Conservation (phyloP, 805 yeast species). For the Myxozyma vanderwaltii region DNA sequence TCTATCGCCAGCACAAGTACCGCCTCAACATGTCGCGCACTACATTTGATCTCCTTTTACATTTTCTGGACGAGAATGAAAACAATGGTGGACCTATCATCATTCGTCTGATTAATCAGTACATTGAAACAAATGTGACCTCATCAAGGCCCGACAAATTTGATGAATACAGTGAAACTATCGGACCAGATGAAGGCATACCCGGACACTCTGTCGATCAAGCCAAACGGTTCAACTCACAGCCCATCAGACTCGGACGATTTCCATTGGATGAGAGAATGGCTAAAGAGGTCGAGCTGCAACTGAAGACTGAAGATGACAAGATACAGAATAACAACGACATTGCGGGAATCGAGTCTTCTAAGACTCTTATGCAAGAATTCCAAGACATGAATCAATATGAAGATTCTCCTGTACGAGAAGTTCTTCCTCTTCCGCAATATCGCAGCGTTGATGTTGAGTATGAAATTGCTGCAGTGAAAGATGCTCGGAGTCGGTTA, state of each 20-base stretch:
- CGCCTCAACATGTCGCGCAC: slow-evolving; percentile 77
- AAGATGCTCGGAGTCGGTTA: slow-evolving; percentile 78
- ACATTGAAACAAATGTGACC: slow-evolving; percentile 53
- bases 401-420: slow-evolving; percentile 66
- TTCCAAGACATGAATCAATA: slow-evolving; percentile 59
- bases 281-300: slow-evolving; percentile 72
- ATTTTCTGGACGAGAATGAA: slow-evolving; percentile 89
- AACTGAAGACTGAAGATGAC: slow-evolving; percentile 74
- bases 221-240: slow-evolving; percentile 64
- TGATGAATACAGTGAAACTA: slow-evolving; percentile 50
- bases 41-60: slow-evolving; percentile 76
- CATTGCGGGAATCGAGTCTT: slow-evolving; percentile 38
- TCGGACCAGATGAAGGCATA: slow-evolving; percentile 51
- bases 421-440: slow-evolving; percentile 80
- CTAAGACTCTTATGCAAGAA: slow-evolving; percentile 60
- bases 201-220: slow-evolving; percentile 45
- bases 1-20: slow-evolving; percentile 73
- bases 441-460: slow-evolving; percentile 79
- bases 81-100: slow-evolving; percentile 87
- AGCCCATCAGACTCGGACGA: slow-evolving; percentile 72
- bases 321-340: slow-evolving; percentile 41
- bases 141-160: slow-evolving; percentile 42
- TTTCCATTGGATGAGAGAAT: slow-evolving; percentile 86
- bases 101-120: slow-evolving; percentile 82
- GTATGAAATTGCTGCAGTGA: slow-evolving; percentile 73